Conservation (phyloP, 345 rosid species). For the Hirschfeldia incana region DNA sequence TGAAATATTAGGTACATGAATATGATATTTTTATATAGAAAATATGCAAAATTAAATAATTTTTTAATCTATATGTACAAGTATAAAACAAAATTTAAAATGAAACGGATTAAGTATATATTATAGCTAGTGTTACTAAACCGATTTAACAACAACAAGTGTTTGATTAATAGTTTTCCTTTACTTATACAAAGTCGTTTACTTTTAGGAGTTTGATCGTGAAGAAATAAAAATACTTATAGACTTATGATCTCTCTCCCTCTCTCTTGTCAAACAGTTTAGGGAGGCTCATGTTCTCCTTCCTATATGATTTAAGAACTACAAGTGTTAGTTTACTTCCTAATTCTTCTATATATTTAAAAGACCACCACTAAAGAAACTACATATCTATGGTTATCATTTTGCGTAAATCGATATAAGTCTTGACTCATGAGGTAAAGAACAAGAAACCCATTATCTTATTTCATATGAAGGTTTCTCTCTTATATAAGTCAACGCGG, state of each 20-base stretch:
- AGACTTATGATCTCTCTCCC: not conserved
- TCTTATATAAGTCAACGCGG: not conserved
- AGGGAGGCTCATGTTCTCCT: too few species aligned
- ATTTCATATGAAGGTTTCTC: not conserved
- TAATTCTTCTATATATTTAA: not conserved
- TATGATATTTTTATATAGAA: too few species aligned
- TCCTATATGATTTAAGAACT: not conserved
- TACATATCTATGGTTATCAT: not conserved
- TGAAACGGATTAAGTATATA: too few species aligned
- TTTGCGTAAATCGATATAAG: not conserved
- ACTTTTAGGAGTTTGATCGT: not conserved
- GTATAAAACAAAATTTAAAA: too few species aligned
- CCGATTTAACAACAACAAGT: not conserved
- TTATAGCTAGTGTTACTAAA: not conserved
- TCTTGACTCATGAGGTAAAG: not conserved
- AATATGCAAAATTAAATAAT: too few species aligned
- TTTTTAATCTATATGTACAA: too few species aligned
- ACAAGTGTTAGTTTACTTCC: not conserved
- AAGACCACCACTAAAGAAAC: not conserved
- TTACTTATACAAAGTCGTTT: not conserved
- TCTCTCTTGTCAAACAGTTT: not conserved
- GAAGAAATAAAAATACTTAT: not conserved
- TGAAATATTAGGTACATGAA: too few species aligned
- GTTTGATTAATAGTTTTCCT: too few species aligned
- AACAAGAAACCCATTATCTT: not conserved